A percentile compares a stretch with the other conserved stretches of the same genome.
Evolutionary conservation across 2,329 filamentous ascomycete species (phyloP).

Genomic region (Hymenoscyphus fraxineus): DNA sequence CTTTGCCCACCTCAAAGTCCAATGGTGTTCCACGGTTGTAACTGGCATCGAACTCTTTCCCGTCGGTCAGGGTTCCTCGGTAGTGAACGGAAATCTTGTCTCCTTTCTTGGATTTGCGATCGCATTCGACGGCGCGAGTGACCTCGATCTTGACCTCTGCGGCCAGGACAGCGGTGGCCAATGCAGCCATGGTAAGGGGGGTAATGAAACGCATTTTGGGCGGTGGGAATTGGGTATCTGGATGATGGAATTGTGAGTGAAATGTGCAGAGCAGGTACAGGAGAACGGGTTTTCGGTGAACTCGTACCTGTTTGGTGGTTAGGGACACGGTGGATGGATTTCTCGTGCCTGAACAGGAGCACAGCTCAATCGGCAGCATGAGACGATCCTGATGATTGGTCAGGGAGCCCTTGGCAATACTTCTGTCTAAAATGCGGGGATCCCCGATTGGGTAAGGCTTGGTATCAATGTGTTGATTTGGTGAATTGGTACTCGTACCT

Average conservation of each 20-base stretch:
- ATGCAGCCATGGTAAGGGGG: constrained; percentile 27
- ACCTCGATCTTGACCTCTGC: constrained; percentile 69
- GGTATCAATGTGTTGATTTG: background rate
- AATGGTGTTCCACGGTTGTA: constrained; percentile 77
- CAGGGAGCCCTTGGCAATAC: background rate
- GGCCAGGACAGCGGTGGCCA: constrained; percentile 30
- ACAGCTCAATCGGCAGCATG: background rate
- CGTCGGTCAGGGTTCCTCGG: constrained; percentile 72
- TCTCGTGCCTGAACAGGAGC: background rate
- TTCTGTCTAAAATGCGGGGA: background rate
- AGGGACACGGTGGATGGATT: constrained; percentile 2
- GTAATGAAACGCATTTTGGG: constrained; percentile 33
- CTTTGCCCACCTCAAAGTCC: constrained; percentile 71
- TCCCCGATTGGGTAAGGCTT: background rate
- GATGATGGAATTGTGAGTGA: background rate
- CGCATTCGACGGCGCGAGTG: constrained; percentile 70
- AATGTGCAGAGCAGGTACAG: too few relatives aligned
- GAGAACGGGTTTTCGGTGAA: too few relatives aligned
- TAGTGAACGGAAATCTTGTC: constrained; percentile 88
- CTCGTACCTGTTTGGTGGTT: constrained; percentile 1
- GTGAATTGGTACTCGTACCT: too few relatives aligned
- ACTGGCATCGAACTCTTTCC: constrained; percentile 78
- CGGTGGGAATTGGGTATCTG: constrained; percentile 4
- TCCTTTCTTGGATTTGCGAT: constrained; percentile 69
- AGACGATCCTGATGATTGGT: background rate